Base-by-base conservation (phyloP, 306 rosid species). In the Prunus armeniaca region DNA sequence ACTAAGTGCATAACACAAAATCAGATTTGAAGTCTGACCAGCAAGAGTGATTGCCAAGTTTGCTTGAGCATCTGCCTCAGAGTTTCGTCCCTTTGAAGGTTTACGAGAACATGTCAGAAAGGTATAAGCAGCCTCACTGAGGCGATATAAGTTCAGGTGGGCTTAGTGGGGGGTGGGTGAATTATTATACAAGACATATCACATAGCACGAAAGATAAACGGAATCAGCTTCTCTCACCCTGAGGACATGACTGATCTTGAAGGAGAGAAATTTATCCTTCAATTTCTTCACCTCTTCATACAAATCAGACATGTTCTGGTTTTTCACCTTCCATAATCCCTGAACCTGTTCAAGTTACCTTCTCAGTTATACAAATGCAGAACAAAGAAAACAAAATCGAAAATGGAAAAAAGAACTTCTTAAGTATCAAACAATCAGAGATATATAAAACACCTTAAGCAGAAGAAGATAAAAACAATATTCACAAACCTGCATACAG, bases 11-110 rank as follows among this genome's bases (percentile, higher is more conserved):
- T 51, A 61, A 67, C 65, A 50, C 56, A 72, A 67, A 47, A 65
- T 58, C 76, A 41, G 70, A 58, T 67, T 68, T 69, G 62, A 63
- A 76, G 79, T 56, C 87, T 84, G 63, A 92, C 99, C 98, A 25
- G 88, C 87, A 65, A 92, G 97, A 64, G 78, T n/a, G 75, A 83
- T 2, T 17, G 92, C 99, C 79, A 88, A 82, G 86, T 96, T 92
- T 70, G 99, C 98, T 88, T 92, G 88, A 79, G 87, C 92, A 80
- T 96, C 98, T 47, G 98, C 98, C 34, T 90, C 98, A 2, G 97
- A 73, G 84, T 92, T 92, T 61, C 61, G 74, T 28, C 81, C 83
- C 98, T 91, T 80, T 64, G 62, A 85, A 79, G 72, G 76, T 38
- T 81, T n/a, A 81, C 71, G 55, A 41, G 38, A 80, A 65, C 82